Evolutionary conservation across 352 stramenopile species (phyloP), one percentile per base, ranked within the genome.

Genomic region (Globisporangium solare): DNA sequence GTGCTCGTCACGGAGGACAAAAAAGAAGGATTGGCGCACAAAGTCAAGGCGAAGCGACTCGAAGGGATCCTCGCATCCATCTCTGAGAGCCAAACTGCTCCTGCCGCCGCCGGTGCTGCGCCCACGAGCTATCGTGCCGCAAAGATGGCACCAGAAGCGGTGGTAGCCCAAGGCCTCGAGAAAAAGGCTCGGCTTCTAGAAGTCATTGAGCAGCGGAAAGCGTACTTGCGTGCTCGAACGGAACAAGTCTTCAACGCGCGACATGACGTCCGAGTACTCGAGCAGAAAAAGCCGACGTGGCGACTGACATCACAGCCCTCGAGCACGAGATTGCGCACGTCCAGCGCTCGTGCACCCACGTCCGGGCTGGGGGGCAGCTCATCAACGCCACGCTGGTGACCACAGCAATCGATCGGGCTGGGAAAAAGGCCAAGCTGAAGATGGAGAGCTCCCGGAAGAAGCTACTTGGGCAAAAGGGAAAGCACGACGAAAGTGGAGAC

Each of bases 231-330:
- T 21, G 52, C 50, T 18, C 70, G 68, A 3, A 91, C 78, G 2
- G 74, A 87, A 32, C 63, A 74, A 15, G 83, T 91, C 20, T 91
- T 91, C 39, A 68, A 83, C 43, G 68, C 87, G 12, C 76, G 79
- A 8, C 78, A 71, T 31, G 56, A 73, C 13, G 60, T 75, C 2
- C 50, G 70, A 1, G 53, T 66, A 13, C 35, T 87, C 6, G 69
- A 86, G 50, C 53, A 59, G 15, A 47, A 68, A 67, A 60, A 14
- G 47, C 52, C 0, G 54, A 59, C 1, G 56, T 86, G 10, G 45
- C 58, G 7, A 58, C 56, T 1, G 51, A 78, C 5, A 55, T 67
- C 2, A 58, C 62, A 12, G 60, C 55, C 13, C 47, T 86, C 1
- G 54, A 83, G 21, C 56, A 65, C 6, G 61, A 83, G 37, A 76